Conservation (phyloP, 768 basidiomycete species). For the Leccinum barrowsii region DNA sequence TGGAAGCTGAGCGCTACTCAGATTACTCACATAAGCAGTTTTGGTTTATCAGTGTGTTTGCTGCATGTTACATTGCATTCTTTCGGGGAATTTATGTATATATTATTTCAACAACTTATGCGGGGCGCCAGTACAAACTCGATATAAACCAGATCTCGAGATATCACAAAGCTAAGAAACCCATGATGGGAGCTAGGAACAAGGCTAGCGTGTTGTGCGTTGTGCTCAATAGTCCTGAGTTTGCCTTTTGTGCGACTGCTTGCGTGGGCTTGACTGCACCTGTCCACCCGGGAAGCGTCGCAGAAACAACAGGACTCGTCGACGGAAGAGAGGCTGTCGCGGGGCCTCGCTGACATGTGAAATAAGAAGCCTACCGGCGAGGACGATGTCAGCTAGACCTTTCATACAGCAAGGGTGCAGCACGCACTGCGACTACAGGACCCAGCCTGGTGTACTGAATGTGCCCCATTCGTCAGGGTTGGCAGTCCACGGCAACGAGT, state of each 20-base stretch:
- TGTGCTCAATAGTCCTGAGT: slow-evolving; percentile 14
- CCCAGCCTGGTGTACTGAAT: slow-evolving; percentile 53
- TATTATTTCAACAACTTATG: slow-evolving; percentile 7
- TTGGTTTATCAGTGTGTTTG: slow-evolving; percentile 15
- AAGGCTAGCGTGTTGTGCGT: slow-evolving; percentile 21
- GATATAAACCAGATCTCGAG: slow-evolving; percentile 1
- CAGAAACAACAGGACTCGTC: slow-evolving; percentile 64
- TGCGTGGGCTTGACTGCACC: slow-evolving; percentile 10
- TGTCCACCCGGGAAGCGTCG: slow-evolving; percentile 45
- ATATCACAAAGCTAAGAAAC: slow-evolving; percentile 23
- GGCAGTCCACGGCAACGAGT: background rate
- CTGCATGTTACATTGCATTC: slow-evolving; percentile 11
- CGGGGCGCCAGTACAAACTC: background rate
- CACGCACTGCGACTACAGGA: slow-evolving; percentile 54
- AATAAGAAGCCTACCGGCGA: slow-evolving; percentile 55
- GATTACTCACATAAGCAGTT: slow-evolving; percentile 9
- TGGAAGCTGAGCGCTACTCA: slow-evolving; percentile 25
- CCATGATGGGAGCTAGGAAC: slow-evolving; percentile 28
- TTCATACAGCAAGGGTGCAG: background rate
- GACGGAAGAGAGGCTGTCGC: slow-evolving; percentile 48
- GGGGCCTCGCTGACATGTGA: slow-evolving; percentile 68
- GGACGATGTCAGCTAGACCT: slow-evolving; percentile 3
- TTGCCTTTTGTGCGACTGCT: slow-evolving; percentile 17
- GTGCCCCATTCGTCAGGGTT: background rate
- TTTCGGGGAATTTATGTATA: slow-evolving; percentile 21